Percentiles rank a stretch among this genome's conserved stretches.
These are phyloP conservation scores for Phytophthora macrochlamydospora DNA, from an alignment of 352 stramenopile genomes.

Conservation along the genomic window DNA sequence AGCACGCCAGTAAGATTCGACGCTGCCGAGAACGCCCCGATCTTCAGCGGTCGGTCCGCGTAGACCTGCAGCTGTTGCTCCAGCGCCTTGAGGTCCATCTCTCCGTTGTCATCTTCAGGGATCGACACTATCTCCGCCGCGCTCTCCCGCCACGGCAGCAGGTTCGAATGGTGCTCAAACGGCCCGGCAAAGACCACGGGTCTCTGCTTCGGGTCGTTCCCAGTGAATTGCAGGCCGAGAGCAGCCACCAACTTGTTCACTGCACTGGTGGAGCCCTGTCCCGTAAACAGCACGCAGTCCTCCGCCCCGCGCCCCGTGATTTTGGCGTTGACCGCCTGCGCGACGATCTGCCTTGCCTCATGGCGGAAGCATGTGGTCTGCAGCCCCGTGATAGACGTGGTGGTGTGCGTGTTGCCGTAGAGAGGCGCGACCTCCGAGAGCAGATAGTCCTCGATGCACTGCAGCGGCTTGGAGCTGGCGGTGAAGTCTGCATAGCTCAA, in stretches of 20 bases:
- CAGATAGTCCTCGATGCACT: slow-evolving; percentile 92
- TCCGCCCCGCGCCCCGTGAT: slow-evolving; percentile 87
- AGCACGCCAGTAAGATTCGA: slow-evolving; percentile 96
- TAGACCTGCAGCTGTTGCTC: slow-evolving; percentile 53
- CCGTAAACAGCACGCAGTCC: slow-evolving; percentile 97
- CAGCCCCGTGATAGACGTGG: slow-evolving; percentile 73
- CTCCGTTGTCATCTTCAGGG: slow-evolving; percentile 47
- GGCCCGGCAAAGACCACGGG: slow-evolving; percentile 93
- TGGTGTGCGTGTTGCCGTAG: slow-evolving; percentile 98
- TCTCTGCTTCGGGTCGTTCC: slow-evolving; percentile 8
- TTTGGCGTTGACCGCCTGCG: slow-evolving; percentile 90
- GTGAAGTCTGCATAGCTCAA: slow-evolving; percentile 97
- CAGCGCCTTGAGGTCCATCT: slow-evolving; percentile 68
- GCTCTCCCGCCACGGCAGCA: slow-evolving; percentile 96
- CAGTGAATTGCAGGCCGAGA: slow-evolving; percentile 52
- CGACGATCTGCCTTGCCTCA: slow-evolving; percentile 95
- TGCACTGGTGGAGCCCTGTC: slow-evolving; percentile 85
- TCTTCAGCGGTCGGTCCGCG: slow-evolving; percentile 55
- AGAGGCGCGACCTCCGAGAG: slow-evolving; percentile 87
- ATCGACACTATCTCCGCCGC: slow-evolving; percentile 81
- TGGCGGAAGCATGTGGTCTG: slow-evolving; percentile 95
- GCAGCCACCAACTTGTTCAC: slow-evolving; percentile 80
- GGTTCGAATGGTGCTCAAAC: slow-evolving; percentile 98
- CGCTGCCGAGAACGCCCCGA: slow-evolving; percentile 93
- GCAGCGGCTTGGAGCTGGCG: slow-evolving; percentile 88